These are phyloP conservation scores for Hymenoscyphus repandus DNA, from an alignment of 2,329 filamentous ascomycete genomes.

Conservation along the genomic window DNA sequence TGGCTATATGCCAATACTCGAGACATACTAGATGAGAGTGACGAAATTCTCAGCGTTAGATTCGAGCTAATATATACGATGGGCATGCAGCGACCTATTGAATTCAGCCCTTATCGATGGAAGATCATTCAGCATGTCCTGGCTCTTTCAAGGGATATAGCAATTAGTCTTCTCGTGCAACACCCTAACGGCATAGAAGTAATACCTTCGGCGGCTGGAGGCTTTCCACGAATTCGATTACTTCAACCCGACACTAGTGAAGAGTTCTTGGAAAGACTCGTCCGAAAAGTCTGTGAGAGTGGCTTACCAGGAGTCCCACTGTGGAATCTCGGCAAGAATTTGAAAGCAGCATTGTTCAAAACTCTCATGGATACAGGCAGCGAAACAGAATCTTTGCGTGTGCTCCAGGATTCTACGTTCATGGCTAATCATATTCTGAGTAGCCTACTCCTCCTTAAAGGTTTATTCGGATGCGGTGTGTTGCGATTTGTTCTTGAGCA, in stretches of 20 bases:
- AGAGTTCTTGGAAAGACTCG: background rate
- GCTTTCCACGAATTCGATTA: conserved; percentile 45
- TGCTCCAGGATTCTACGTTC: background rate
- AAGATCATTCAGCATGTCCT: conserved; percentile 48
- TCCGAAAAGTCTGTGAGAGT: conserved; percentile 8
- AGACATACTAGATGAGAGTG: conserved; percentile 61
- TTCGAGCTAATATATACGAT: conserved; percentile 62
- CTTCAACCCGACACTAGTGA: conserved; percentile 2
- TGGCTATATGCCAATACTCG: conserved; percentile 41
- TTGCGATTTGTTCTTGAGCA: conserved; percentile 46
- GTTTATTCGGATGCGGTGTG: conserved; percentile 51
- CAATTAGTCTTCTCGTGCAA: background rate
- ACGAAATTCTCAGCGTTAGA: conserved; percentile 55
- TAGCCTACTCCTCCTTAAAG: conserved; percentile 44
- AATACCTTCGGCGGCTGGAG: conserved; percentile 31
- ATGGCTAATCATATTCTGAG: conserved; percentile 28
- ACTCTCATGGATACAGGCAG: background rate
- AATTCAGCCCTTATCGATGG: conserved; percentile 54
- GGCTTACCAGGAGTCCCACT: conserved; percentile 12
- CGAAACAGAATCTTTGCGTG: background rate
- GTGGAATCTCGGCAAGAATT: background rate
- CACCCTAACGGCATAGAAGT: conserved; percentile 39
- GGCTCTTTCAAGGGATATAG: conserved; percentile 31
- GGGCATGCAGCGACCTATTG: conserved; percentile 44
- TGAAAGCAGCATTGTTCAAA: conserved; percentile 2